Percentiles rank a stretch among this genome's conserved stretches.
phyloP scores from a whole-genome alignment of 169 alveolate species.

The Plasmodium malariae region DNA sequence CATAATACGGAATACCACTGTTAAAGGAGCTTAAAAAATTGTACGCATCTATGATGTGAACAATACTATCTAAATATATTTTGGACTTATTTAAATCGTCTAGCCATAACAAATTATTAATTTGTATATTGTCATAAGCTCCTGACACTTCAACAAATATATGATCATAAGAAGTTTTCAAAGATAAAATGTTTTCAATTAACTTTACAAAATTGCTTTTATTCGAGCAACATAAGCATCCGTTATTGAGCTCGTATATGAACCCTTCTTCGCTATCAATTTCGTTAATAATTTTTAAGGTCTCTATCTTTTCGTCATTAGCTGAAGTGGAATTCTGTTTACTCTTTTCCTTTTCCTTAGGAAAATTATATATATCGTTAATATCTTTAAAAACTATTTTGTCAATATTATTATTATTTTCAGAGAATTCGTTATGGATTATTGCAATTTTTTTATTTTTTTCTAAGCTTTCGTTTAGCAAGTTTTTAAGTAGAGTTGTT shows the following conservation, averaged over 20 bases:
- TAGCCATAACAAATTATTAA: slow-evolving; percentile 66
- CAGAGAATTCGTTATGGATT: slow-evolving; percentile 75
- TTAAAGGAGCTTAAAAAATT: slow-evolving; percentile 32
- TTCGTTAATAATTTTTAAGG: slow-evolving; percentile 40
- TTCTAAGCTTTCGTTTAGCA: slow-evolving; percentile 36
- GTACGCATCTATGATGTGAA: slow-evolving; percentile 52
- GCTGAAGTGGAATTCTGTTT: neutral
- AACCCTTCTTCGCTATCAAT: slow-evolving; percentile 72
- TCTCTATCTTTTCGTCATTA: neutral
- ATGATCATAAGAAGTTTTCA: slow-evolving; percentile 51
- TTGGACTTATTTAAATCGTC: slow-evolving; percentile 67
- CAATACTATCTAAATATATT: slow-evolving; percentile 73
- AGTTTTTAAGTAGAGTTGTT: slow-evolving; percentile 71
- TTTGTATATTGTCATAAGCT: slow-evolving; percentile 58
- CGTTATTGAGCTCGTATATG: slow-evolving; percentile 74
- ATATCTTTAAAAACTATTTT: slow-evolving; percentile 74
- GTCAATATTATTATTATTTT: slow-evolving; percentile 64
- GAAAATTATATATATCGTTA: slow-evolving; percentile 73
- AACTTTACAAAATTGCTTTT: slow-evolving; percentile 70
- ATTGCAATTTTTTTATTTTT: slow-evolving; percentile 70
- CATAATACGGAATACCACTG: slow-evolving; percentile 1
- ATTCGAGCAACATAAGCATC: slow-evolving; percentile 75
- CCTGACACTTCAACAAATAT: slow-evolving; percentile 76
- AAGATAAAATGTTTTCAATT: slow-evolving; percentile 57
- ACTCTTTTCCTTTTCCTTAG: neutral